Evolutionary conservation across 1,284 basidiomycete genomes (phyloP).

Genomic region (Takashimella koratensis): DNA sequence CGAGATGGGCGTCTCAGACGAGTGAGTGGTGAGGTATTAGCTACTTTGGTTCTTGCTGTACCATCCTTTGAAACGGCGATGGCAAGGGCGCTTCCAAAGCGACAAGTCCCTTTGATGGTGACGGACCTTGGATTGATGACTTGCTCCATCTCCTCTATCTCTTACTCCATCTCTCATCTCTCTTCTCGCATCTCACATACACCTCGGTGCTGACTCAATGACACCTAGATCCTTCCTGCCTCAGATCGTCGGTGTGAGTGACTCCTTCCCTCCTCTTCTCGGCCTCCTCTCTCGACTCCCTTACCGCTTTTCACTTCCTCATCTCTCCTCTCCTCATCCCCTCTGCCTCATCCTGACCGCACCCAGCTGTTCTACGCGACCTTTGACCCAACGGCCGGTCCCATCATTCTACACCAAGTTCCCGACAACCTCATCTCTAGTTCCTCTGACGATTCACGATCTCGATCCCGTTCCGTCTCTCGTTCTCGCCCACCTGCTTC

Average conservation of each 20-base stretch:
- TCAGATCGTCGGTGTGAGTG: conserved; percentile 46
- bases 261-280: not conserved
- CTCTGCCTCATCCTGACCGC: conserved; percentile 11
- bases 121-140: not conserved
- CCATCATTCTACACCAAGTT: conserved; percentile 46
- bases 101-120: not conserved
- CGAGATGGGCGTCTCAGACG: conserved; percentile 9
- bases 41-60: not conserved
- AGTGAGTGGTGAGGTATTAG: conserved; percentile 1
- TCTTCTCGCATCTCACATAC: not conserved
- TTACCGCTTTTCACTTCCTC: not conserved
- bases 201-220: conserved; percentile 7
- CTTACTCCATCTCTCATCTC: not conserved
- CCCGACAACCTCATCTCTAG: conserved; percentile 48
- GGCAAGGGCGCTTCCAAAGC: not conserved
- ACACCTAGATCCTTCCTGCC: conserved; percentile 48
- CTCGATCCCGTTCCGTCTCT: conserved; percentile 25
- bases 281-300: not conserved
- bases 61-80: not conserved
- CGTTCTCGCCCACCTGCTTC: conserved; percentile 7
- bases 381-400: conserved; percentile 45
- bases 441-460: conserved; percentile 17
- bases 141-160: not conserved
- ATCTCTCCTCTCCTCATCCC: conserved; percentile 5
- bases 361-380: conserved; percentile 48